These are phyloP conservation scores for Leucaena leucocephala DNA, from an alignment of 306 rosid genomes.

Conservation along the genomic window DNA sequence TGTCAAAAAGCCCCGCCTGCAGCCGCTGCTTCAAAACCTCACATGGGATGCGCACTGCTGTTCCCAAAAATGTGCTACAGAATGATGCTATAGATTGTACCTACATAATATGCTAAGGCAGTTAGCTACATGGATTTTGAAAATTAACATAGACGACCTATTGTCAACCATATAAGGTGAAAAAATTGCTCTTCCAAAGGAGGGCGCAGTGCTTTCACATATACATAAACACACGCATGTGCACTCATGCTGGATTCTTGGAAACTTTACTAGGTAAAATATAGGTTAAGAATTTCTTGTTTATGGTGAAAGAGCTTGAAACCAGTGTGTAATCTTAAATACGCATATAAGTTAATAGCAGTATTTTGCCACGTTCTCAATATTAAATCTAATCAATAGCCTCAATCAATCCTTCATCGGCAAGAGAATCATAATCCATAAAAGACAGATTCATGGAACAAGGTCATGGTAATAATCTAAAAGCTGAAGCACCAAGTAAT, in stretches of 20 bases:
- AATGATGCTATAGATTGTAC: slow-evolving; percentile 92
- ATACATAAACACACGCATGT: neutral
- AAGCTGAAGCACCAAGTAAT: slow-evolving; percentile 12
- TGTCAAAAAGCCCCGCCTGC: slow-evolving; percentile 94
- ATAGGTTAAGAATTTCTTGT: neutral
- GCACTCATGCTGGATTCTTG: neutral
- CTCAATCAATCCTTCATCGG: neutral
- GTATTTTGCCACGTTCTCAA: slow-evolving; percentile 16
- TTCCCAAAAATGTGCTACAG: slow-evolving; percentile 96
- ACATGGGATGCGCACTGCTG: slow-evolving; percentile 96
- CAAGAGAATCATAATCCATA: slow-evolving; percentile 13
- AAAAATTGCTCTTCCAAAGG: neutral
- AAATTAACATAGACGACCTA: slow-evolving; percentile 14
- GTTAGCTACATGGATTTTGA: slow-evolving; percentile 19
- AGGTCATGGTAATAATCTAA: slow-evolving; percentile 14
- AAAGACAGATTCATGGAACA: slow-evolving; percentile 20
- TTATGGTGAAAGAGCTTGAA: neutral
- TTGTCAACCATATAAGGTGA: slow-evolving; percentile 12
- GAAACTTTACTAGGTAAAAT: neutral
- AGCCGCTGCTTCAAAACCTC: slow-evolving; percentile 97
- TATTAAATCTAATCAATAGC: slow-evolving; percentile 4
- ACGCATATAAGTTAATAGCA: neutral
- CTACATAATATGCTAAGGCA: slow-evolving; percentile 50
- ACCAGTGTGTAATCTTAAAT: neutral
- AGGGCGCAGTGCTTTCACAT: neutral